Percentiles rank a stretch among this genome's conserved stretches.
Conservation (phyloP, 139 green algal genomes). For the Ettlia oleoabundans region DNA sequence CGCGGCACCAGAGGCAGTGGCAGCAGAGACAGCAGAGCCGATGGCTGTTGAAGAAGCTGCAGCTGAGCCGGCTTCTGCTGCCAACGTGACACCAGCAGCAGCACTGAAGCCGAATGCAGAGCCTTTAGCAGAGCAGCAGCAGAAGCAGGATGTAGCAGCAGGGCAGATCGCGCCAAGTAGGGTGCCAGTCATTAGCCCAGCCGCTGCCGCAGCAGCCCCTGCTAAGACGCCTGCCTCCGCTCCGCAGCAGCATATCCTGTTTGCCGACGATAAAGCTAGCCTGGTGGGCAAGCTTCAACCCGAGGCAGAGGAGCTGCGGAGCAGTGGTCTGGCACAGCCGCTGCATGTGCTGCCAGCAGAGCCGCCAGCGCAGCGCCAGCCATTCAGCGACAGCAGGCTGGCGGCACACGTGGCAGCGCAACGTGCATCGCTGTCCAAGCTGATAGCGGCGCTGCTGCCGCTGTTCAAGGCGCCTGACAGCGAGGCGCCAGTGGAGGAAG, state of each 20-base stretch:
- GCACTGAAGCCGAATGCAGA: not conserved
- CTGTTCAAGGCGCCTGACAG: slow-evolving; percentile 29
- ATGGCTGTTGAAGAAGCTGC: not conserved
- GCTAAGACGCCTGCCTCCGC: slow-evolving; percentile 21
- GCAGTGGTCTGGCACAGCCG: slow-evolving; percentile 4
- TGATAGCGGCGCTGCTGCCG: slow-evolving; percentile 49
- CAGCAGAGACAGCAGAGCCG: not conserved
- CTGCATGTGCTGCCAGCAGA: slow-evolving; percentile 12
- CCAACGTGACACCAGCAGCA: not conserved
- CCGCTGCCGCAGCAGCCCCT: not conserved
- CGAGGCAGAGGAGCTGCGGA: slow-evolving; percentile 12
- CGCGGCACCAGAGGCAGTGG: not conserved
- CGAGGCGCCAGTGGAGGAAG: slow-evolving; percentile 31
- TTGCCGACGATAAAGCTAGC: slow-evolving; percentile 1
- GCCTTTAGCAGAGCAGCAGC: no score
- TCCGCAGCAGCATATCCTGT: not conserved
- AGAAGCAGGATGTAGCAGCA: not conserved
- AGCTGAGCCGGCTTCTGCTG: not conserved
- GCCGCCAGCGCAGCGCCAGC: not conserved
- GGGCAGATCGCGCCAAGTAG: not conserved
- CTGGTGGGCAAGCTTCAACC: slow-evolving; percentile 21
- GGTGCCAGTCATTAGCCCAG: not conserved
- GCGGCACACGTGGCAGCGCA: slow-evolving; percentile 53
- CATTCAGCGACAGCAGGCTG: slow-evolving; percentile 40
- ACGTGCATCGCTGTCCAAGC: slow-evolving; percentile 30